These are phyloP conservation scores for Ascochyta clinopodiicola DNA, from an alignment of 2,329 filamentous ascomycete species.

Conservation along the genomic window DNA sequence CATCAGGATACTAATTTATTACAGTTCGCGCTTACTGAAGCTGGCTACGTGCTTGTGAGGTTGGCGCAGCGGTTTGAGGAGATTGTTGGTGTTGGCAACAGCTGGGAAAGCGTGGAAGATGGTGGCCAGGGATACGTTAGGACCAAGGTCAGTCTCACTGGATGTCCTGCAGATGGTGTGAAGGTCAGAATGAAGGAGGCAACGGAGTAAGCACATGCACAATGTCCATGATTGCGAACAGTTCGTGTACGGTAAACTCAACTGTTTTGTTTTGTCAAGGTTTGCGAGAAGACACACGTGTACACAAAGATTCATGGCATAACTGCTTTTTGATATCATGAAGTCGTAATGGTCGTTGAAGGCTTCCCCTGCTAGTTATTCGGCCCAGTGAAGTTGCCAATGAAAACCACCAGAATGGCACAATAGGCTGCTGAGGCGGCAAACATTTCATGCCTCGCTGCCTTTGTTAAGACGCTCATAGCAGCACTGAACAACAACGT, in stretches of 20 bases:
- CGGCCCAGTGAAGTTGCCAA: slow-evolving; percentile 48
- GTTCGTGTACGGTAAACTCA: too few relatives aligned
- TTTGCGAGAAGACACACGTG: too few relatives aligned
- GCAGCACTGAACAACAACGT: slow-evolving; percentile 48
- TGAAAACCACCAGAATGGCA: slow-evolving; percentile 50
- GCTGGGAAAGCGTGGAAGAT: slow-evolving; percentile 33
- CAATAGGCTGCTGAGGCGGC: slow-evolving; percentile 50
- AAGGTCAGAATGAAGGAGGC: slow-evolving; percentile 43
- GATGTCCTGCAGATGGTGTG: slow-evolving; percentile 40
- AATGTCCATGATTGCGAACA: too few relatives aligned
- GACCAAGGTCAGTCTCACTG: slow-evolving; percentile 33
- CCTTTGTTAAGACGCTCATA: slow-evolving; percentile 48
- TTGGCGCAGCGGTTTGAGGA: slow-evolving; percentile 39
- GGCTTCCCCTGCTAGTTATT: slow-evolving; percentile 29
- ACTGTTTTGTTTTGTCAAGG: too few relatives aligned
- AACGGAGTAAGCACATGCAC: slow-evolving; percentile 11
- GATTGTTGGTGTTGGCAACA: slow-evolving; percentile 34
- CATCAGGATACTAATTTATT: too few relatives aligned
- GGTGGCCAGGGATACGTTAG: slow-evolving; percentile 35
- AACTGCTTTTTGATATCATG: background rate
- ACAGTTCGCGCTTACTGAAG: slow-evolving; percentile 42
- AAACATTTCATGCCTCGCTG: slow-evolving; percentile 47
- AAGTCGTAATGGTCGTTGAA: slow-evolving; percentile 4
- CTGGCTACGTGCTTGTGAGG: slow-evolving; percentile 36
- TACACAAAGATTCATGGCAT: too few relatives aligned